Percentiles rank a stretch among this genome's conserved stretches.
phyloP scores from a whole-genome alignment of 139 green algal species.

The Diplosphaera chodatii region DNA sequence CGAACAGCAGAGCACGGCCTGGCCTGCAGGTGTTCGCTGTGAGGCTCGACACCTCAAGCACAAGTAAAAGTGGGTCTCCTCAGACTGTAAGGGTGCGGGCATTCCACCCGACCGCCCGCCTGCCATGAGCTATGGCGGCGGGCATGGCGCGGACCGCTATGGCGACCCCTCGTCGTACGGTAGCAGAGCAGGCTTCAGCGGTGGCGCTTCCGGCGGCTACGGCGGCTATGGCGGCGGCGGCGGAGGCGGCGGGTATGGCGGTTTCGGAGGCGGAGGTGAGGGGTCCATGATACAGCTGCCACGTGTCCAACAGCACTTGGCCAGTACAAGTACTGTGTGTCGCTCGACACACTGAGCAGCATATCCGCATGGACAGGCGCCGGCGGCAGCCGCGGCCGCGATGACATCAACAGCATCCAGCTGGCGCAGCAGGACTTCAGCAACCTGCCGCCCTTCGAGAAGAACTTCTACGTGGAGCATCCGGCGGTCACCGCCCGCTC shows the following conservation, averaged over 20 bases:
- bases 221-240: constrained; percentile 19
- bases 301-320: no score
- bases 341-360: no score
- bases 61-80: no score
- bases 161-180: neutral
- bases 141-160: neutral
- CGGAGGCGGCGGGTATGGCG: constrained; percentile 11
- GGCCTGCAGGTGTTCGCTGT: no score
- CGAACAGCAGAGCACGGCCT: no score
- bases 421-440: constrained; percentile 67
- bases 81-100: no score
- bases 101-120: no score
- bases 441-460: constrained; percentile 80
- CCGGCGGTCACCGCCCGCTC: constrained; percentile 60
- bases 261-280: constrained; percentile 17
- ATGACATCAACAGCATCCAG: constrained; percentile 66
- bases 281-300: no score
- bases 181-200: neutral
- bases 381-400: constrained; percentile 20
- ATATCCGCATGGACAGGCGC: no score
- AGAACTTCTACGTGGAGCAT: constrained; percentile 92
- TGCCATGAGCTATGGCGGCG: neutral
- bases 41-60: no score
- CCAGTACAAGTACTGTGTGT: no score
- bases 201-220: constrained; percentile 6